Evolutionary conservation across 1,139 yeast species (phyloP).

Genomic region (Hanseniaspora uvarum): DNA sequence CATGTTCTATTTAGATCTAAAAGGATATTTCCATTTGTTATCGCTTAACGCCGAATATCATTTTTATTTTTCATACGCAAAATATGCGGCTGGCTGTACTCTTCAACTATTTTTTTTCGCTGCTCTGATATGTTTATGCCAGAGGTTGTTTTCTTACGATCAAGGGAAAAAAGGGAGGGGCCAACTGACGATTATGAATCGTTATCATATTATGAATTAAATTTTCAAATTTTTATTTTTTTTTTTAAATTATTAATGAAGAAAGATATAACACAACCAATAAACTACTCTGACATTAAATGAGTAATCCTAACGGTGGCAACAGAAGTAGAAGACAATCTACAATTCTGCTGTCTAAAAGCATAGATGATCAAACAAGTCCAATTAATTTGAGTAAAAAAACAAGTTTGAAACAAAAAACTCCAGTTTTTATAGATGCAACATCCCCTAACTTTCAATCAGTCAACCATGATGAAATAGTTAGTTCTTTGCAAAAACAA

Average conservation of each 20-base stretch:
- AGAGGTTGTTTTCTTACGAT: too few species aligned
- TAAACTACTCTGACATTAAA: not conserved
- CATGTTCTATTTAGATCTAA: too few species aligned
- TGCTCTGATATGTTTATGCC: too few species aligned
- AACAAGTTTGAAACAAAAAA: constrained; percentile 20
- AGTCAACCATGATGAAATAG: constrained; percentile 26
- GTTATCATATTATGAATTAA: too few species aligned
- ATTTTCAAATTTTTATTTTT: not conserved
- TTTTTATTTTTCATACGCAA: too few species aligned
- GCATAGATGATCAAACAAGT: constrained; percentile 13
- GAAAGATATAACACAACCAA: not conserved
- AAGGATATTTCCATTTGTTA: too few species aligned
- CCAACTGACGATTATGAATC: too few species aligned
- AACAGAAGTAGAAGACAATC: constrained; percentile 14
- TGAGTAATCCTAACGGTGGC: not conserved
- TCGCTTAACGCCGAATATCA: too few species aligned
- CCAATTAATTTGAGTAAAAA: constrained; percentile 14
- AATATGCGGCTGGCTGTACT: too few species aligned
- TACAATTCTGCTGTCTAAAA: constrained; percentile 19
- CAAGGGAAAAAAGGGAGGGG: too few species aligned
- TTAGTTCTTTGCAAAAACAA: constrained; percentile 24
- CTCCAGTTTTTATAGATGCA: constrained; percentile 26
- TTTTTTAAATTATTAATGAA: not conserved
- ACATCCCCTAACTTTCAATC: constrained; percentile 31
- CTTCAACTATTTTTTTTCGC: too few species aligned